These are phyloP conservation scores for Colletotrichum tropicicola DNA, from an alignment of 2,329 filamentous ascomycete species.

Conservation along the genomic window DNA sequence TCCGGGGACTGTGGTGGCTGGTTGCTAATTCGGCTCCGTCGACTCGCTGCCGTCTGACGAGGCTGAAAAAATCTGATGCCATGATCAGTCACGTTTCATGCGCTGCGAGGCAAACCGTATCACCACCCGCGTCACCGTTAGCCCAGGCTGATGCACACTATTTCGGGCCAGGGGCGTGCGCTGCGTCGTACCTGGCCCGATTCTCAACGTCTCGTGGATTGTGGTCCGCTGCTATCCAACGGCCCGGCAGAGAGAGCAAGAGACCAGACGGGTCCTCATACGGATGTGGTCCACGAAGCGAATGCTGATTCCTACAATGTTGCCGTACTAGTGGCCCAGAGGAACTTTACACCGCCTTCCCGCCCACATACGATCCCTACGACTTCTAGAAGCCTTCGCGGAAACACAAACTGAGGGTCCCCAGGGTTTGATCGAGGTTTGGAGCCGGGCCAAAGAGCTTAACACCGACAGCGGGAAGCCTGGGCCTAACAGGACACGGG, in stretches of 20 bases:
- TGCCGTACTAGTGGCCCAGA: background rate
- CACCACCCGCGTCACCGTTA: background rate
- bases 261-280: background rate
- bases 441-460: background rate
- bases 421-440: background rate
- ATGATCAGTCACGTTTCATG: background rate
- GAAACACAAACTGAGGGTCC: background rate
- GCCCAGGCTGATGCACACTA: background rate
- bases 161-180: background rate
- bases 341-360: slow-evolving; percentile 1
- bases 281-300: background rate
- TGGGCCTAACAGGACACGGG: no score
- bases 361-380: background rate
- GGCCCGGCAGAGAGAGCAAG: background rate
- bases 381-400: slow-evolving; percentile 25
- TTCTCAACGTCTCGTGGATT: background rate
- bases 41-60: background rate
- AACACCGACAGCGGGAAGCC: no score
- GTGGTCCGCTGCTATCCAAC: background rate
- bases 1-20: background rate
- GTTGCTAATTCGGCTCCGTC: background rate
- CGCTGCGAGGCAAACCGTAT: background rate
- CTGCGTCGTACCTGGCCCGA: background rate
- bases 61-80: background rate
- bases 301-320: background rate